A percentile compares a stretch with the other conserved stretches of the same genome.
These are phyloP conservation scores for Clavariopsis aquatica DNA, from an alignment of 495 filamentous ascomycete species.

Conservation along the genomic window DNA sequence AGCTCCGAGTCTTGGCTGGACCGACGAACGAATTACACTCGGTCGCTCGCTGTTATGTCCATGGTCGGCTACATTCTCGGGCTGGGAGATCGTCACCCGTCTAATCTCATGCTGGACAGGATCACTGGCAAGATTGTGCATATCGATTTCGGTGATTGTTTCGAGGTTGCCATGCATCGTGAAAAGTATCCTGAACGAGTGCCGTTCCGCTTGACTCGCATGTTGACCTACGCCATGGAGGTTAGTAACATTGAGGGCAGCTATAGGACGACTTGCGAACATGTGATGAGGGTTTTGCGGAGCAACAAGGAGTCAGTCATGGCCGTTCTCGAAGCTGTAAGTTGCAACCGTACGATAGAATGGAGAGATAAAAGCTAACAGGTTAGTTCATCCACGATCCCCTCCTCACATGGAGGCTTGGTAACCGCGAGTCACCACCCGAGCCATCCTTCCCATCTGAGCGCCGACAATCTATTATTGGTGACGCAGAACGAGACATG, in stretches of 20 bases:
- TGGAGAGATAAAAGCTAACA: no score
- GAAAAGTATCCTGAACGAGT: slow-evolving; percentile 98
- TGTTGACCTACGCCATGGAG: slow-evolving; percentile 99
- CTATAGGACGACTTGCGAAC: slow-evolving; percentile 95
- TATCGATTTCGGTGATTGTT: slow-evolving; percentile 99
- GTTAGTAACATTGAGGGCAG: slow-evolving; percentile 98
- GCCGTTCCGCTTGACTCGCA: slow-evolving; percentile 94
- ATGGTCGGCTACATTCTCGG: slow-evolving; percentile 99
- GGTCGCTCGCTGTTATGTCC: slow-evolving; percentile 98
- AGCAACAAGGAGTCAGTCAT: slow-evolving; percentile 98
- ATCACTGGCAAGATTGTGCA: slow-evolving; percentile 95
- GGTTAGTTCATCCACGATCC: slow-evolving; percentile 99
- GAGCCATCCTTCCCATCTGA: slow-evolving; percentile 81
- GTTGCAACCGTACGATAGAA: no score
- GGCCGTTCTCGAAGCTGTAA: slow-evolving; percentile 96
- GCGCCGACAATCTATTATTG: slow-evolving; percentile 68
- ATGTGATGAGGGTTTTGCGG: slow-evolving; percentile 94
- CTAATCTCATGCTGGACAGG: slow-evolving; percentile 93
- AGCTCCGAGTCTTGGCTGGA: slow-evolving; percentile 97
- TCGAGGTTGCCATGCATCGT: slow-evolving; percentile 98
- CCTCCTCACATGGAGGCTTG: slow-evolving; percentile 93
- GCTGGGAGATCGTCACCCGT: slow-evolving; percentile 92
- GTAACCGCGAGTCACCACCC: slow-evolving; percentile 76
- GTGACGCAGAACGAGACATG: slow-evolving; percentile 31
- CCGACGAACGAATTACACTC: slow-evolving; percentile 94